A percentile compares a stretch with the other conserved stretches of the same genome.
Conservation (phyloP, 768 basidiomycete genomes). For the Rhodotorula babjevae region DNA sequence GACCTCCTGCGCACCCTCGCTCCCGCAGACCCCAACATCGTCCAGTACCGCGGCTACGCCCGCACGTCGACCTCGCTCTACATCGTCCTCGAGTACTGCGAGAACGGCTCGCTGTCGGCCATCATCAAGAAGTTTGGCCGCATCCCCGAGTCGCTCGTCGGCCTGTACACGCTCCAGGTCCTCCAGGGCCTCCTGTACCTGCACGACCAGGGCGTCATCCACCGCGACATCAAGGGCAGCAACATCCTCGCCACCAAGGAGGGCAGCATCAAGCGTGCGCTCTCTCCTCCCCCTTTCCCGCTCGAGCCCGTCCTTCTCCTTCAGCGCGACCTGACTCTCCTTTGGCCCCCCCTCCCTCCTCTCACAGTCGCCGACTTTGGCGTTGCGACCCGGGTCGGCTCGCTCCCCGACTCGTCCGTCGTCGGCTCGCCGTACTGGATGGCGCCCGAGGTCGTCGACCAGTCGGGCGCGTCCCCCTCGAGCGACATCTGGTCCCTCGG, state of each 20-base stretch:
- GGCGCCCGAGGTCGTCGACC: slow-evolving; percentile 99
- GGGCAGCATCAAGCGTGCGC: slow-evolving; percentile 75
- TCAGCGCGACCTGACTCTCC: no score
- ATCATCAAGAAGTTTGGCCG: slow-evolving; percentile 97
- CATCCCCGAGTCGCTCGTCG: slow-evolving; percentile 94
- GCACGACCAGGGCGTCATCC: slow-evolving; percentile 98
- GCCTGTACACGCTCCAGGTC: slow-evolving; percentile 93
- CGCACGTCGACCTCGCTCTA: slow-evolving; percentile 90
- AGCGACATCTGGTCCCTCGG: slow-evolving; percentile 91
- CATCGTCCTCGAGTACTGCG: slow-evolving; percentile 98
- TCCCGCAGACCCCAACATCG: slow-evolving; percentile 80
- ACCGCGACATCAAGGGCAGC: slow-evolving; percentile 97
- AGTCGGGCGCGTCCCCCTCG: slow-evolving; percentile 91
- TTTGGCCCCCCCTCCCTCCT: no score
- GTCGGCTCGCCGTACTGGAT: slow-evolving; percentile 99
- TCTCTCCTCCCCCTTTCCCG: no score
- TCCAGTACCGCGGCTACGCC: slow-evolving; percentile 98
- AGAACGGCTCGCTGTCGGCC: slow-evolving; percentile 92
- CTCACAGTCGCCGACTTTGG: slow-evolving; percentile 83
- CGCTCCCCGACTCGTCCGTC: slow-evolving; percentile 78
- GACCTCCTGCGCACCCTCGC: not conserved
- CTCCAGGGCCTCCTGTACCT: slow-evolving; percentile 92
- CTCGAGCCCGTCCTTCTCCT: slow-evolving; percentile 46
- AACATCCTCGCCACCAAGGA: slow-evolving; percentile 99
- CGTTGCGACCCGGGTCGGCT: slow-evolving; percentile 75